Conservation (phyloP, 1,284 basidiomycete species). For the Trametes polyzona region DNA sequence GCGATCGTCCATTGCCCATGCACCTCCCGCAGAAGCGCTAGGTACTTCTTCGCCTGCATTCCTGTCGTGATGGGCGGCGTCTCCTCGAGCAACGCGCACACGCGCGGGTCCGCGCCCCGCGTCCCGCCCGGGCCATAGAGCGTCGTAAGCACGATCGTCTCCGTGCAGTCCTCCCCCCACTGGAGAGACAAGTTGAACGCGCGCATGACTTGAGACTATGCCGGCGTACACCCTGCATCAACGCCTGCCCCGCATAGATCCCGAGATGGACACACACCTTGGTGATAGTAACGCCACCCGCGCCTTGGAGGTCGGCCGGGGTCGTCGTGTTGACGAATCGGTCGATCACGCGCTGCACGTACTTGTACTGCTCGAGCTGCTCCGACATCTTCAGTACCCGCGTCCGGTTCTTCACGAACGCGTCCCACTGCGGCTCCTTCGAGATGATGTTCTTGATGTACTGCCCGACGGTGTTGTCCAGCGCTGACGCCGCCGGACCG, state of each 20-base stretch:
- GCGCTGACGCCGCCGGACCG: conserved; percentile 16
- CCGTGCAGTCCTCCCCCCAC: conserved; percentile 53
- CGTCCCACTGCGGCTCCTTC: conserved; percentile 29
- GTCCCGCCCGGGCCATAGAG: conserved; percentile 62
- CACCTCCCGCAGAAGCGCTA: conserved; percentile 50
- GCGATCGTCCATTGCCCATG: conserved; percentile 39
- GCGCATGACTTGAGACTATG: conserved; percentile 56
- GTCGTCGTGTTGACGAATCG: conserved; percentile 26
- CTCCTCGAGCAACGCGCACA: conserved; percentile 55
- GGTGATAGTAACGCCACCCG: conserved; percentile 28
- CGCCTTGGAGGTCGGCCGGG: conserved; percentile 28
- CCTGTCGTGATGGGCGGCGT: conserved; percentile 38
- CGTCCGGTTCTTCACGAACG: conserved; percentile 28
- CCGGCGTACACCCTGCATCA: neutral
- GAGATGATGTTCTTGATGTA: conserved; percentile 29
- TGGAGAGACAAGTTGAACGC: conserved; percentile 51
- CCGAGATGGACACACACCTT: conserved; percentile 24
- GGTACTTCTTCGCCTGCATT: conserved; percentile 52
- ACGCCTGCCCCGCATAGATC: neutral
- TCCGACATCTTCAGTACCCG: conserved; percentile 28
- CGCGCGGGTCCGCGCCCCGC: conserved; percentile 50
- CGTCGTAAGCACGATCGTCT: conserved; percentile 52
- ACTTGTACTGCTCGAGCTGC: conserved; percentile 35
- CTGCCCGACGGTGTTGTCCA: conserved; percentile 28
- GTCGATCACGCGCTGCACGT: conserved; percentile 34